These are phyloP conservation scores for Rubroboletus satanas DNA, from an alignment of 768 basidiomycete species.

Conservation along the genomic window DNA sequence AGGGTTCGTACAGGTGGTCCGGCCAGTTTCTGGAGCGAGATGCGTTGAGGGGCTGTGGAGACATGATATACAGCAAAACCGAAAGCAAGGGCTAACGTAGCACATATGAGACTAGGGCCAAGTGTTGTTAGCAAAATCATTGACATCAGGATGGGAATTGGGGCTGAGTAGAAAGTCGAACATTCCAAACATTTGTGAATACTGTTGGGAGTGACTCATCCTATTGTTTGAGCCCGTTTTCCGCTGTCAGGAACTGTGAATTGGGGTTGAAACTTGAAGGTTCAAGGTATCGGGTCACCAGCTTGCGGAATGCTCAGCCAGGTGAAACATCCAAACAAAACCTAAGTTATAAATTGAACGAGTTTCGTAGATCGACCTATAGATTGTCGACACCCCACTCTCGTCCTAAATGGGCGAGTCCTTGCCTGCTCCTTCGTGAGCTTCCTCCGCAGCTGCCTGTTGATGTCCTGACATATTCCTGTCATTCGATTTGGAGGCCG, in stretches of 20 bases:
- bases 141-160: neutral
- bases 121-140: slow-evolving; percentile 1
- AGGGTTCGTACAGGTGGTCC: slow-evolving; percentile 54
- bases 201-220: neutral
- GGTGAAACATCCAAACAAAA: neutral
- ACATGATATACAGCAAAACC: slow-evolving; percentile 26
- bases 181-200: neutral
- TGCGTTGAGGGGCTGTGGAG: slow-evolving; percentile 27
- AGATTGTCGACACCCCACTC: neutral
- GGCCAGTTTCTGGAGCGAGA: slow-evolving; percentile 52
- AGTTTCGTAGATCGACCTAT: too few relatives aligned
- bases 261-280: neutral
- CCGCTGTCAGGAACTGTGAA: neutral
- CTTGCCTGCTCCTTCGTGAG: neutral
- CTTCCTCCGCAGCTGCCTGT: neutral
- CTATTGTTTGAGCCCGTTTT: neutral
- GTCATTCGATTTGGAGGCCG: neutral
- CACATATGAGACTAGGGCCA: slow-evolving; percentile 7
- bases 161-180: neutral
- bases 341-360: too few relatives aligned
- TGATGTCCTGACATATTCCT: too few relatives aligned
- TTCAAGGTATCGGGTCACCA: too few relatives aligned
- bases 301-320: too few relatives aligned
- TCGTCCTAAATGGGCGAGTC: neutral
- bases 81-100: slow-evolving; percentile 7